Evolutionary conservation across 192 early-diverging fungal species (phyloP).

Genomic region (Umbelopsis vinacea): DNA sequence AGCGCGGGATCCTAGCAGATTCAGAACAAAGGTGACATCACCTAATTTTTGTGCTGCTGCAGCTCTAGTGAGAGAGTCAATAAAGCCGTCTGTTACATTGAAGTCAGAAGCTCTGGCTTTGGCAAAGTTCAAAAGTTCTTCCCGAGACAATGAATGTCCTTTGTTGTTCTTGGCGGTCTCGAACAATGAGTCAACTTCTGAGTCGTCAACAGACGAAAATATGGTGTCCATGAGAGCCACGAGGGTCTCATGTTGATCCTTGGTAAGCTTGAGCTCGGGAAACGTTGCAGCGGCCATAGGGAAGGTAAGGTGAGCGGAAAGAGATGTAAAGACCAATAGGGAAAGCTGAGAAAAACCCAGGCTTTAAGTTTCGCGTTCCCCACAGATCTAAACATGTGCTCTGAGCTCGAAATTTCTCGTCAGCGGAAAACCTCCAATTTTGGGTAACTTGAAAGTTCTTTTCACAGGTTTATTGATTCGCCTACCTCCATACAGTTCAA

Average conservation of each 20-base stretch:
- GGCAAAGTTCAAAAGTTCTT: slow-evolving; percentile 30
- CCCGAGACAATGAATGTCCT: slow-evolving; percentile 28
- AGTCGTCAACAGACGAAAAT: slow-evolving; percentile 42
- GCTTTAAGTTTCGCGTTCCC: neutral
- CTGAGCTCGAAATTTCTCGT: neutral
- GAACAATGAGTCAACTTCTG: slow-evolving; percentile 43
- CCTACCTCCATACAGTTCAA: too few species aligned
- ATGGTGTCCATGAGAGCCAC: slow-evolving; percentile 55
- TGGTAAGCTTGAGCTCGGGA: slow-evolving; percentile 30
- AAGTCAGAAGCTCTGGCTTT: slow-evolving; percentile 30
- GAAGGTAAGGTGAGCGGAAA: neutral
- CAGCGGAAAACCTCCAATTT: slow-evolving; percentile 6
- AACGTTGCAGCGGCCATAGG: neutral
- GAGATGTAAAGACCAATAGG: neutral
- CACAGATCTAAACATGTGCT: slow-evolving; percentile 14
- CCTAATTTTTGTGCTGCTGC: slow-evolving; percentile 25
- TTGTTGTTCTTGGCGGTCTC: slow-evolving; percentile 31
- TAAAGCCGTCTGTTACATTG: slow-evolving; percentile 22
- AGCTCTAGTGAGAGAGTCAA: slow-evolving; percentile 18
- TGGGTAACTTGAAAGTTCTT: neutral
- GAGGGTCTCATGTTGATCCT: slow-evolving; percentile 46
- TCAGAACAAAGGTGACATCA: slow-evolving; percentile 27
- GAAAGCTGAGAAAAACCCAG: neutral
- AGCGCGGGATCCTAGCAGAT: slow-evolving; percentile 33
- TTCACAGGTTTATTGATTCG: neutral